Evolutionary conservation across 202 grass and related monocot genomes (phyloP), one percentile per base, ranked within the genome.

Genomic region (Carex arenaria): DNA sequence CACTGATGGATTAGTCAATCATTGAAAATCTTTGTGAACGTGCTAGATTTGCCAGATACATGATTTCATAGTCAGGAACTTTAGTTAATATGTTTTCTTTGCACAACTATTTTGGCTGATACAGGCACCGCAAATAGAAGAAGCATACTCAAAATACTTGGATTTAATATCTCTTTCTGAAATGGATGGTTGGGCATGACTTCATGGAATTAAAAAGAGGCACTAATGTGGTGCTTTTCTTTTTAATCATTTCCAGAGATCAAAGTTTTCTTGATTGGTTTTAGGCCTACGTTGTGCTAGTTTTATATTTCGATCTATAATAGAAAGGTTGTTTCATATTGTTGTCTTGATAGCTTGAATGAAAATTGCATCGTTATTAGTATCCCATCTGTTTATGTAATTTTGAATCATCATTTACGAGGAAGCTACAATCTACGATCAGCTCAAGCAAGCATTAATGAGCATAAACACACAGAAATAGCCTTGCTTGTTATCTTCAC

Each of bases 141-240:
- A 93, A 79, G 78, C 72, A 80, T 98, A 98, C 87, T 93, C 86
- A 6, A 68, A 30, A 17, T 95, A 90, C 57, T 83, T 98, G 61
- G 86, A 92, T 60, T 72, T 42, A 79, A 71, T 97, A 60, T 88
- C 18, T 5, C 84, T 93, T 63, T 89, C 87, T 15, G 86, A 90
- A 82, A 90, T 98, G 85, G 86, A 88, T 87, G 93, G 91, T 36
- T 98, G 95, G 95, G 91, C 91, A 23, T 93, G 95, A 63, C 89
- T 95, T 64, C 53, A 74, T 43, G 95, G 95, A 83, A 91, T 42
- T 18, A 91, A 90, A 82, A 90, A 76, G 78, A 65, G 78, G 85
- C 30, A 15, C 0, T 85, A 84, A 84, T 13, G 3, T 18, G 75
- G 20, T 15, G 22, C 26, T 52, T 73, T 71, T 43, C 67, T 31